Evolutionary conservation across 2,329 filamentous ascomycete genomes (phyloP), one percentile per base, ranked within the genome.

Genomic region (Cercospora sojina): DNA sequence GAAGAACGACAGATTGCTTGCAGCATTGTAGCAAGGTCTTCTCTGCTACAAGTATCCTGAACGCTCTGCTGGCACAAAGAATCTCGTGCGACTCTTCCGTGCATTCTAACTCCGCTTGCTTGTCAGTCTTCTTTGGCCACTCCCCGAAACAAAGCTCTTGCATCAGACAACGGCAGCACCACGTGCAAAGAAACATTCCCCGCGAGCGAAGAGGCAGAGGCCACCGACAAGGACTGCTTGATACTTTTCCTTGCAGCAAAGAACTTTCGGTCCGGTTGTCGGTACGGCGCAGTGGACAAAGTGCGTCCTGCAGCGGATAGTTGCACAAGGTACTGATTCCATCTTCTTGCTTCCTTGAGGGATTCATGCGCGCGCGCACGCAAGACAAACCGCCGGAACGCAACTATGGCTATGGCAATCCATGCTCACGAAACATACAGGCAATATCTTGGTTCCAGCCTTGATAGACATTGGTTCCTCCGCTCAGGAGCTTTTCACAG

Each of bases 361-460:
- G 56, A 65, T 69, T 65, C 70, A 72, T 75, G 73, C 73, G 73
- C 57, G 64, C 55, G 67, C 59, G 71, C 70, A 68, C 70, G 72
- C 73, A 65, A 69, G 70, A 73, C 74, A 76, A 75, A 73, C 73
- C 70, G 70, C 65, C 51, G 58, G 67, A 41, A 65, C 62, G 69
- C 70, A 71, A 67, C 67, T 62, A 67, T 64, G 64, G 70, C 72
- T 69, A 73, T 73, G 70, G 59, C 61, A 65, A 51, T 65, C 67
- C 69, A 69, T 73, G 70, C 75, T 77, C 73, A 77, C 74, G 75
- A 76, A 72, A 76, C 73, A 73, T 73, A 73, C 75, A 77, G 74
- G 64, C 64, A 47, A 66, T 56, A 67, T 43, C 65, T 56, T 68
- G 62, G 64, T 67, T 49, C 55, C 61, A 61, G 59, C 64, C 60